Evolutionary conservation across 257 asterid species (phyloP).

Genomic region (Przewalskia tangutica): DNA sequence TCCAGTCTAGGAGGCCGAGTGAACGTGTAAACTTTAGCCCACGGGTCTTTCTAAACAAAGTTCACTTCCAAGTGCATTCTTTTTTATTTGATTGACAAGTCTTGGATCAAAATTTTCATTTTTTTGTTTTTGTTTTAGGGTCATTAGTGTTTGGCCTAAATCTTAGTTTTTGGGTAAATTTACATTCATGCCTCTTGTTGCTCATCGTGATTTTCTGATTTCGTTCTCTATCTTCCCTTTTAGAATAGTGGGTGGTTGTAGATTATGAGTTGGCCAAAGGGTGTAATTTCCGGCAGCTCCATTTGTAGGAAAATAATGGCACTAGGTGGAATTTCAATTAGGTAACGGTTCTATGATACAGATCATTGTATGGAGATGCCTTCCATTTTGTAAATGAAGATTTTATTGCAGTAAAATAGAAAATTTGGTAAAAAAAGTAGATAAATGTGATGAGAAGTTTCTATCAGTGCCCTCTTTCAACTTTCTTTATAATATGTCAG

Average conservation of each 20-base stretch:
- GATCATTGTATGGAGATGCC: neutral
- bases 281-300: neutral
- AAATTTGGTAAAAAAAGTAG: neutral
- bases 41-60: neutral
- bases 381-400: neutral
- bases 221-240: neutral
- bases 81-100: neutral
- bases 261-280: neutral
- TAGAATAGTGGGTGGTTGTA: neutral
- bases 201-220: neutral
- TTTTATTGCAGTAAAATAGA: neutral
- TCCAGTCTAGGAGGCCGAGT: neutral
- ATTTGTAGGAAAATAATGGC: neutral
- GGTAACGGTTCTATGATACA: neutral
- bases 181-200: neutral
- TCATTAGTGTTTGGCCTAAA: neutral
- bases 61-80: neutral
- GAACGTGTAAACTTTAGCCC: neutral
- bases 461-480: neutral
- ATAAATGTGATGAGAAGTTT: neutral
- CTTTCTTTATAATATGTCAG: neutral
- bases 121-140: neutral
- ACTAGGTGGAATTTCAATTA: neutral
- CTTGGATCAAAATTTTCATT: neutral
- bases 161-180: neutral